Percentiles rank a stretch among this genome's conserved stretches.
These are phyloP conservation scores for Aspergillus transmontanensis DNA, from an alignment of 2,329 filamentous ascomycete species.

Conservation along the genomic window DNA sequence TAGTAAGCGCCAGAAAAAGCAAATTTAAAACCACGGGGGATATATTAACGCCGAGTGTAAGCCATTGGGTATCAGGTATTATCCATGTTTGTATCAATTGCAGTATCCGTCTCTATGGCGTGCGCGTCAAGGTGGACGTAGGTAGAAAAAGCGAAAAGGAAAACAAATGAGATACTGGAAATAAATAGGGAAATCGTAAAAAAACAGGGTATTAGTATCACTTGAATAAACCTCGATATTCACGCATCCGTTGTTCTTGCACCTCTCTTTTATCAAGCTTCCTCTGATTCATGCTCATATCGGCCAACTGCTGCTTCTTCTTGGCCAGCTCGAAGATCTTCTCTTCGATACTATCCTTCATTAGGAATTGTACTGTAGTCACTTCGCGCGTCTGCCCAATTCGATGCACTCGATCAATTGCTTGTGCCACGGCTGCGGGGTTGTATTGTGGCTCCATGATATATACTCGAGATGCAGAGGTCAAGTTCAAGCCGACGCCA, in stretches of 20 bases:
- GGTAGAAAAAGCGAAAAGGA: background rate
- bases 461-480: constrained; percentile 81
- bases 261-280: constrained; percentile 63
- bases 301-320: constrained; percentile 90
- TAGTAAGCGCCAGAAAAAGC: constrained; percentile 5
- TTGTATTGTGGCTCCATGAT: constrained; percentile 99
- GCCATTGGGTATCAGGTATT: background rate
- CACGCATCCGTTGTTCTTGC: constrained; percentile 65
- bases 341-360: constrained; percentile 88
- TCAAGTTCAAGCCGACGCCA: constrained; percentile 88
- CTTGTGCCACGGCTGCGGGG: constrained; percentile 90
- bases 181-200: background rate
- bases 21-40: constrained; percentile 6
- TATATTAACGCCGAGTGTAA: background rate
- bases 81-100: background rate
- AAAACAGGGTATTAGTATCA: constrained; percentile 21
- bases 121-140: background rate
- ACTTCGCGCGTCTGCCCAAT: constrained; percentile 89
- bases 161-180: background rate
- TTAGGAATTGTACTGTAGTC: constrained; percentile 84
- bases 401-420: constrained; percentile 88
- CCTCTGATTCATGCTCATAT: constrained; percentile 75
- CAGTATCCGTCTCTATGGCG: background rate
- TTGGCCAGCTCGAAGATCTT: constrained; percentile 87
- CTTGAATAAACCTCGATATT: constrained; percentile 62